Conservation (phyloP, 2,329 filamentous ascomycete species). For the Lachnellula subtilissima region DNA sequence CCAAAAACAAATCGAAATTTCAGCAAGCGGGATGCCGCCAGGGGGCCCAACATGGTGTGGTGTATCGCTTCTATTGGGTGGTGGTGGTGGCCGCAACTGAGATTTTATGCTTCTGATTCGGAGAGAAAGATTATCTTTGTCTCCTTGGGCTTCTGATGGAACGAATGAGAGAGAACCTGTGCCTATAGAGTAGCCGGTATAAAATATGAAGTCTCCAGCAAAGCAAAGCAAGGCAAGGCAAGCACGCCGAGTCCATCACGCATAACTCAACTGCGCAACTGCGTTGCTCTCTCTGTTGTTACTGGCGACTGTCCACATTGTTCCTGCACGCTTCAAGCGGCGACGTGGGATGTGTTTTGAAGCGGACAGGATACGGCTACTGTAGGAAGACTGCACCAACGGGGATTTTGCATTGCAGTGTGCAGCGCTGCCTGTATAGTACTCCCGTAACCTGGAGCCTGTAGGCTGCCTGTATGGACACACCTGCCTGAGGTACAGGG, state of each 20-base stretch:
- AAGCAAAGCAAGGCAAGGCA: background rate
- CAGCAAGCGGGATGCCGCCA: background rate
- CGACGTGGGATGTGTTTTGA: conserved; percentile 24
- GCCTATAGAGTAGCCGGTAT: background rate
- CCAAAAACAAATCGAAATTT: background rate
- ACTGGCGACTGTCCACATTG: background rate
- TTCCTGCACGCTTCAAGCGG: conserved; percentile 11
- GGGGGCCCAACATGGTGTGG: background rate
- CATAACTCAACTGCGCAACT: background rate
- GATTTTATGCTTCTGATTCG: background rate
- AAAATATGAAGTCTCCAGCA: background rate
- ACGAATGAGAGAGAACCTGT: background rate
- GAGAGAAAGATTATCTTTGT: background rate
- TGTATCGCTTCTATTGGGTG: background rate
- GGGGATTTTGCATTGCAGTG: conserved; percentile 5
- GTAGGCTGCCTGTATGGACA: background rate
- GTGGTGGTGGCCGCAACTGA: background rate
- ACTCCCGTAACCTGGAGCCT: background rate
- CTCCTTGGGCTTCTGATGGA: background rate
- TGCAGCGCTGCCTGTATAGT: background rate
- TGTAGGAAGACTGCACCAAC: conserved; percentile 4
- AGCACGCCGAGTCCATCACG: background rate
- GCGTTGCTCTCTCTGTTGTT: background rate
- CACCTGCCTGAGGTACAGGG: background rate
- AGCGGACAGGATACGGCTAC: conserved; percentile 7